Evolutionary conservation across 179 eudicot genomes (phyloP), one percentile per base, ranked within the genome.

Genomic region (Nepenthes alata): DNA sequence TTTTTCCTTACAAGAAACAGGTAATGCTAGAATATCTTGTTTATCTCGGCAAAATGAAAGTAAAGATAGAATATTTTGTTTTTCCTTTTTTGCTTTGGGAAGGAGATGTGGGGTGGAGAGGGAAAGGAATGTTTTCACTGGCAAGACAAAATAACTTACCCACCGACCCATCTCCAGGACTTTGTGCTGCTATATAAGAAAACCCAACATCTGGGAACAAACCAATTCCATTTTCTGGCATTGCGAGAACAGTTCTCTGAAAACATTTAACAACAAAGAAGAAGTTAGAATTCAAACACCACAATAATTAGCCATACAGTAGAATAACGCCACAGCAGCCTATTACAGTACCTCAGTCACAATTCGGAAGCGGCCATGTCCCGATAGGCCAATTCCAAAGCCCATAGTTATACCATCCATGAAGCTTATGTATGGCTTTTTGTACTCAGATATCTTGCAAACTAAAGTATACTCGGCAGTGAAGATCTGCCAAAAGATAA

Each of bases 401-500:
- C 98, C 98, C 98, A 91, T 91, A 37, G 95, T 86, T 51, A 91
- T 74, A 63, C 98, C 98, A 70, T 91, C 96, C 98, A 91, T 91
- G 74, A 91, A 83, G 80, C 85, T 70, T 63, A 91, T 80, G 67
- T 86, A 91, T 10, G 98, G 98, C 78, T 91, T 91, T 71, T 79
- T 85, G 73, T 86, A 91, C 59, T 83, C 85, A 50, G 74, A 80
- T 14, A 89, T 89, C 74, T 91, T 91, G 78, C 98, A 91, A 55
- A 91, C 81, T 54, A 91, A 77, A 67, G 93, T 86, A 69, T 91
- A 91, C 74, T 91, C 98, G 14, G 93, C 89, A 34, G 88, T 70
- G 65, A 91, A 91, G 35, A 86, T 83, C 98, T 91, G 85, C 63
- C 63, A 62, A 61, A 55, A 45, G 44, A 63, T 47, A 45, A 61